Evolutionary conservation across 176 grass and related monocot genomes (phyloP), one percentile per base, ranked within the genome.

Genomic region (Oryza glumipatula): DNA sequence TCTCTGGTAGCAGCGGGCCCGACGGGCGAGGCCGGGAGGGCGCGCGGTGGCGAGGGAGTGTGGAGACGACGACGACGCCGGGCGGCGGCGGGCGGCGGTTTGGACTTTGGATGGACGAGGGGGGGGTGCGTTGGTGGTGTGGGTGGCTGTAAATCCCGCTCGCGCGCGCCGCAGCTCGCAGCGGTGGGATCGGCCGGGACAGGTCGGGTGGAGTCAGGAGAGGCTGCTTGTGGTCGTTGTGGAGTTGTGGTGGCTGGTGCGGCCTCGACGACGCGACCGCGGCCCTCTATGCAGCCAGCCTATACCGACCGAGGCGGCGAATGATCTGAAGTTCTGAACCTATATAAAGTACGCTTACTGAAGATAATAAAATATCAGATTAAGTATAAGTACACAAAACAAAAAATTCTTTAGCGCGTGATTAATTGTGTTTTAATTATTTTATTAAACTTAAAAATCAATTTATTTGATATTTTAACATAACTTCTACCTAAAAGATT

Each of bases 81-180:
- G 28, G 28, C 28, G 28, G 28, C 28, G 28, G 28, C 28, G 28
- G 28, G 64, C 52, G 32, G 60, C 52, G 32, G 75, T 43, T 72
- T 72, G 88, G 83, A 65, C n/a, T n/a, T n/a, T 77, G 52, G 77
- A 51, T 63, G n/a, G n/a, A n/a, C n/a, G n/a, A n/a, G n/a, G n/a
- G n/a, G n/a, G n/a, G n/a, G 39, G 23, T 35, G 24, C 43, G n/a
- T 5, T 74, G 41, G 65, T 8, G 39, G 65, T 8, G 39, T 36
- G 60, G 67, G 86, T 64, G 32, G 71, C 66, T 76, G 38, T 82
- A 70, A 82, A 23, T 24, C 54, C 54, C 54, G 51, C 71, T 39
- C 17, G 66, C 36, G 38, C 73, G 51, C 1, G 15, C 33, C 52
- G 16, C 35, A 36, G 35, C 35, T 45, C 32, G 51, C 86, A 41